Evolutionary conservation across 345 rosid species (phyloP).

Genomic region (Syzygium oleosum): DNA sequence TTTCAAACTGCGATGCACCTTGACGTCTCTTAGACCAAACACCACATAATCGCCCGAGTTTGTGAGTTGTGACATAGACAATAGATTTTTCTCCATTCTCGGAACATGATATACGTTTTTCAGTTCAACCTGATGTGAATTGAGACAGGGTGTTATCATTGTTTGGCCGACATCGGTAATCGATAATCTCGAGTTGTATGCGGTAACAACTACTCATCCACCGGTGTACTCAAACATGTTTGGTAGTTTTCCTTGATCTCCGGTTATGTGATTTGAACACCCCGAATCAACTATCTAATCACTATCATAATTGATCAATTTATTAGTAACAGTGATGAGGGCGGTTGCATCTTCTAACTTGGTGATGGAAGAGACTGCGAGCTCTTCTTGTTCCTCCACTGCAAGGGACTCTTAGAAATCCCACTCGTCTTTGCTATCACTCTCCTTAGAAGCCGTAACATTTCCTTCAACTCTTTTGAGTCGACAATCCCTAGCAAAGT

Average conservation of each 20-base stretch:
- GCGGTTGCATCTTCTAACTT: neutral
- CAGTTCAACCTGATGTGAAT: neutral
- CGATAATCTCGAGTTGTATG: neutral
- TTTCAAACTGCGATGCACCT: neutral
- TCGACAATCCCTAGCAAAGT: neutral
- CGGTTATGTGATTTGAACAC: neutral
- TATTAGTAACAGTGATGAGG: neutral
- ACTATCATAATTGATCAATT: neutral
- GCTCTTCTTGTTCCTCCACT: neutral
- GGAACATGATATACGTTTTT: neutral
- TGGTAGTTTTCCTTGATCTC: neutral
- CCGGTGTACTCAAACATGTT: neutral
- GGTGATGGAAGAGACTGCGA: neutral
- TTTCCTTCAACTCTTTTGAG: neutral
- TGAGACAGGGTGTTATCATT: neutral
- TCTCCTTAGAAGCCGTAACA: neutral
- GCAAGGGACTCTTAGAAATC: neutral
- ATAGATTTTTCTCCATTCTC: neutral
- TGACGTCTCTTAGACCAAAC: neutral
- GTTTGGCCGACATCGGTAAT: neutral
- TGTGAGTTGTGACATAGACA: neutral
- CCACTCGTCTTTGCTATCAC: neutral
- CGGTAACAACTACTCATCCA: neutral
- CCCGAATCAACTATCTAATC: no score
- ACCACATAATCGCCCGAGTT: neutral